Percentiles rank a stretch among this genome's conserved stretches.
phyloP scores from a whole-genome alignment of 371 early-diverging fungal genomes.

The Mortierella sp. region DNA sequence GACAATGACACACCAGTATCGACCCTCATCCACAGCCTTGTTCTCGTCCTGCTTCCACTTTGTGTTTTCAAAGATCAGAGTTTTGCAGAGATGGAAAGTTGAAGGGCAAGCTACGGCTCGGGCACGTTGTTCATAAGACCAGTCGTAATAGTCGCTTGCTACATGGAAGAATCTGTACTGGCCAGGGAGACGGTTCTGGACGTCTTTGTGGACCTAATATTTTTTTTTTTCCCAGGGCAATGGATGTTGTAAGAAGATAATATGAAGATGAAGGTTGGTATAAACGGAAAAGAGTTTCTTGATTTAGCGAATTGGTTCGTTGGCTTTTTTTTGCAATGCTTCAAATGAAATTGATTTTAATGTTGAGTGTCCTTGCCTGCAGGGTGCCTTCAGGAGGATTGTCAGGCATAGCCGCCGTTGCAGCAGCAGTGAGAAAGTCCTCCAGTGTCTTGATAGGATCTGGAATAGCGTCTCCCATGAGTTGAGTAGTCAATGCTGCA shows the following conservation, averaged over 20 bases:
- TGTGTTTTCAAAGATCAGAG: slow-evolving; percentile 78
- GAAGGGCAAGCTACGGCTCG: slow-evolving; percentile 67
- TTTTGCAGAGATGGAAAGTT: slow-evolving; percentile 75
- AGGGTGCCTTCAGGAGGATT: slow-evolving; percentile 35
- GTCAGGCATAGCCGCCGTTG: slow-evolving; percentile 24
- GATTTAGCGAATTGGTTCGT: background rate
- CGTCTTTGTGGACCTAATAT: slow-evolving; percentile 44
- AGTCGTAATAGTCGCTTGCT: slow-evolving; percentile 67
- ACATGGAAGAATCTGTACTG: slow-evolving; percentile 62
- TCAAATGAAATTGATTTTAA: background rate
- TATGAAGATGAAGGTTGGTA: background rate
- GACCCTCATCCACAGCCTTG: slow-evolving; percentile 28
- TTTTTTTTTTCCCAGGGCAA: background rate
- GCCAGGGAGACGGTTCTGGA: slow-evolving; percentile 26
- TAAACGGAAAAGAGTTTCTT: background rate
- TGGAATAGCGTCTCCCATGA: slow-evolving; percentile 34
- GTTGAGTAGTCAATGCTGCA: slow-evolving; percentile 15
- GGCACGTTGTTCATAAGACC: slow-evolving; percentile 68
- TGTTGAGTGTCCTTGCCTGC: slow-evolving; percentile 26
- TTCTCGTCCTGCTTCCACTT: slow-evolving; percentile 56
- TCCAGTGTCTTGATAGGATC: slow-evolving; percentile 36
- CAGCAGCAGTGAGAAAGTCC: slow-evolving; percentile 31
- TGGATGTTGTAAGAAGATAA: background rate
- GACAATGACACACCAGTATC: slow-evolving; percentile 61
- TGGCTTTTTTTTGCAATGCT: background rate